Base-by-base conservation (phyloP, 2,329 filamentous ascomycete species). In the Rhynchosporium agropyri region DNA sequence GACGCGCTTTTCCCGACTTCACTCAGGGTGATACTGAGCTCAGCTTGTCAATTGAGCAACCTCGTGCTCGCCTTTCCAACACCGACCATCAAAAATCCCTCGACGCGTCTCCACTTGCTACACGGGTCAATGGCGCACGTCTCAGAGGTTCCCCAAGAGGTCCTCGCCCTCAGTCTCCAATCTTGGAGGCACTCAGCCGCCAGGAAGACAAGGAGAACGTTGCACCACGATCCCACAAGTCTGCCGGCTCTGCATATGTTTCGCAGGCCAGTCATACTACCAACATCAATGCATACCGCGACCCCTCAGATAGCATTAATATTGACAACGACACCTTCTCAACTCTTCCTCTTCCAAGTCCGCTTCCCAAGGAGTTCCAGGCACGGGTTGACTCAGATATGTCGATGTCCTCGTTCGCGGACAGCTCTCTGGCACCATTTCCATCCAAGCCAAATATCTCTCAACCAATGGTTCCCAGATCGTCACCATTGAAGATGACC, bases 381-480 rank as follows among this genome's bases (percentile, higher is more conserved):
- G 80, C 81, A 1, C 81, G 79, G 69, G 77, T 82, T 2, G 79
- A 79, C 4, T 77, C 79, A 31, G 80, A 81, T 53, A 81, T 85
- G 50, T 80, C 83, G 50, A 79, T 79, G 26, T 83, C 83, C 4
- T 76, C 79, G 46, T 38, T 65, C 20, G 77, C 78, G 64, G 79
- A 84, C 46, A 80, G 83, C 55, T 46, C 43, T 4, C 1, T 46
- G 3, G n/a, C 20, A 9, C 76, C 81, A 36, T 80, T 60, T 64
- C 79, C 80, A 2, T 81, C 79, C 67, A 76, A 77, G 38, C 75
- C 76, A 6, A 74, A 76, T 31, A 78, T 77, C 54, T 77, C 80
- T 59, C 78, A 78, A 60, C 57, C 26, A 2, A 15, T 42, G 26
- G 33, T 10, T 10, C 33, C 33, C 6, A 36, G 33, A 36, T 36